These are phyloP conservation scores for Gracilaria vermiculophylla DNA, from an alignment of 23 red algal species.

Conservation along the genomic window DNA sequence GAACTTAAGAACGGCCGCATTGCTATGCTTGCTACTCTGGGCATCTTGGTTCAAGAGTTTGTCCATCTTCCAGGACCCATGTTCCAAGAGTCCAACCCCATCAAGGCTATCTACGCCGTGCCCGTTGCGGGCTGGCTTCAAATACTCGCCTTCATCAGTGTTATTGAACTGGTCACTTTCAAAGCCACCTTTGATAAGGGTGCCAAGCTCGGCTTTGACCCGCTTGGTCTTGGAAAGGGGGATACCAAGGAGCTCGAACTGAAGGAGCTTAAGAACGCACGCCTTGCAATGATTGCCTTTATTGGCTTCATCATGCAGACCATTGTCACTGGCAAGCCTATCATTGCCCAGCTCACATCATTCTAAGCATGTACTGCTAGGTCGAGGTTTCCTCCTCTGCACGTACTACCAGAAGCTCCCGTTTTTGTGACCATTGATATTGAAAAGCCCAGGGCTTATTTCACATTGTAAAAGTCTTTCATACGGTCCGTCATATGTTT, in stretches of 20 bases:
- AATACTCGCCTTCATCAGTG: slow-evolving; percentile 69
- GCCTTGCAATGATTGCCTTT: slow-evolving; percentile 77
- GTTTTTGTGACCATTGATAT: slow-evolving; percentile 13
- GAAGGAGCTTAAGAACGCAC: slow-evolving; percentile 82
- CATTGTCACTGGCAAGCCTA: slow-evolving; percentile 57
- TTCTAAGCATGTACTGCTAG: slow-evolving; percentile 9
- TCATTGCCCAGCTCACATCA: slow-evolving; percentile 63
- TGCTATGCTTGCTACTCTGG: slow-evolving; percentile 82
- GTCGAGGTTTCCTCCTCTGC: not conserved
- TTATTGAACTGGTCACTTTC: slow-evolving; percentile 87
- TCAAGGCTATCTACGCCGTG: slow-evolving; percentile 85
- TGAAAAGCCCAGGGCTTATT: not conserved
- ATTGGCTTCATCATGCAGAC: slow-evolving; percentile 77
- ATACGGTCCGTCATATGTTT: not conserved
- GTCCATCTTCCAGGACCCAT: slow-evolving; percentile 82
- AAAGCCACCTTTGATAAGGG: slow-evolving; percentile 71
- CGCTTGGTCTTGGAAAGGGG: slow-evolving; percentile 65
- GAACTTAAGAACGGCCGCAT: slow-evolving; percentile 85
- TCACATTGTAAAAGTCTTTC: slow-evolving; percentile 37
- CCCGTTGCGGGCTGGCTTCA: slow-evolving; percentile 91
- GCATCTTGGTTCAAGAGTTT: slow-evolving; percentile 80
- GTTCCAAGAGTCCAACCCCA: slow-evolving; percentile 72
- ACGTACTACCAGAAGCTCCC: not conserved
- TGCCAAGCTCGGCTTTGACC: slow-evolving; percentile 85
- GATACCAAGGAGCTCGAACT: slow-evolving; percentile 35